Conservation (phyloP, 2,329 filamentous ascomycete genomes). For the Fusarium zealandicum region DNA sequence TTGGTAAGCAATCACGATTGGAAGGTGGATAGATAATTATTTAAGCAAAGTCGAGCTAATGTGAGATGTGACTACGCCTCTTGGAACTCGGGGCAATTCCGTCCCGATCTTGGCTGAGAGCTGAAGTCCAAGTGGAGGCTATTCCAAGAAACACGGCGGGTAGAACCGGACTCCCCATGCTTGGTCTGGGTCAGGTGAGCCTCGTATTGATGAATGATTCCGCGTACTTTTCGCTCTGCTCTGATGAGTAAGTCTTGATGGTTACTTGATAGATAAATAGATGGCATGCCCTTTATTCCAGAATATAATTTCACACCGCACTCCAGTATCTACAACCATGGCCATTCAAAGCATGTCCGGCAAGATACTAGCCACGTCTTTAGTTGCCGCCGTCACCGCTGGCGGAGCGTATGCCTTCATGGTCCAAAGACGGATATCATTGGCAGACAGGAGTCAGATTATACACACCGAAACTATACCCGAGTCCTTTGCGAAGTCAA, state of each 20-base stretch:
- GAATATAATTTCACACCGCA: neutral
- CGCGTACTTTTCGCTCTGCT: neutral
- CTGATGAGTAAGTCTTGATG: slow-evolving; percentile 5
- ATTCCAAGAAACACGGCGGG: slow-evolving; percentile 11
- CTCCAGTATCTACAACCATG: slow-evolving; percentile 10
- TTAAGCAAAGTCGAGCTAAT: neutral
- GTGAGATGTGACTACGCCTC: neutral
- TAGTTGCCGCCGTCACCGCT: slow-evolving; percentile 12
- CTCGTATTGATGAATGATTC: neutral
- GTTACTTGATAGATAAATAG: neutral
- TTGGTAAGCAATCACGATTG: too few relatives aligned
- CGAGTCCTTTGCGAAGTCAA: slow-evolving; percentile 37
- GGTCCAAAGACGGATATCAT: slow-evolving; percentile 19
- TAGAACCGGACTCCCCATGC: slow-evolving; percentile 13
- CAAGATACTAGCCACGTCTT: slow-evolving; percentile 25
- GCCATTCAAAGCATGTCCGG: slow-evolving; percentile 16
- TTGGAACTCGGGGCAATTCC: slow-evolving; percentile 5
- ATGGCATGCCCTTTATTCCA: neutral
- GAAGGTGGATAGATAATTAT: too few relatives aligned
- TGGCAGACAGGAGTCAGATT: slow-evolving; percentile 25
- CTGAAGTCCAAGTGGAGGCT: slow-evolving; percentile 3
- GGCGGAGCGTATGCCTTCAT: slow-evolving; percentile 29
- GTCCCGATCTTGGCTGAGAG: neutral
- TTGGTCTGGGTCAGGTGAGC: slow-evolving; percentile 7
- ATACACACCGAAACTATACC: slow-evolving; percentile 23